Evolutionary conservation across 257 asterid genomes (phyloP).

Genomic region (Solanum acaule): DNA sequence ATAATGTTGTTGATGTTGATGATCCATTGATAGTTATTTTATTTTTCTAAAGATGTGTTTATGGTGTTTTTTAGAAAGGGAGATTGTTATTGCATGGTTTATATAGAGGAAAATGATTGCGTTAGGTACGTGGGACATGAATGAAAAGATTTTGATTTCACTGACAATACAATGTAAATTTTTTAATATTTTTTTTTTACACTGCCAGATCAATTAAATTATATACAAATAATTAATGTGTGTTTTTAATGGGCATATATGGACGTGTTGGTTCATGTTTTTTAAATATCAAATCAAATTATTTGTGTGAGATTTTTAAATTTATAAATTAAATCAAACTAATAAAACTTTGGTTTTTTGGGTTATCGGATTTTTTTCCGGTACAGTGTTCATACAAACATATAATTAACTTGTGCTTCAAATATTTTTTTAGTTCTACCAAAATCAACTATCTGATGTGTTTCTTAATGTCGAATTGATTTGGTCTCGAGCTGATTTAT

Average conservation of each 20-base stretch:
- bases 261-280: too few species aligned
- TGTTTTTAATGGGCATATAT: too few species aligned
- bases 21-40: not conserved
- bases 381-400: too few species aligned
- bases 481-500: too few species aligned
- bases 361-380: too few species aligned
- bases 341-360: not conserved
- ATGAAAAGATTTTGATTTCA: not conserved
- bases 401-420: too few species aligned
- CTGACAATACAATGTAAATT: not conserved
- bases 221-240: not conserved
- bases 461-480: too few species aligned
- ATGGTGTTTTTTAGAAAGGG: not conserved
- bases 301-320: too few species aligned
- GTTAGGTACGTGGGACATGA: constrained; percentile 11
- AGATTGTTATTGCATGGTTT: not conserved
- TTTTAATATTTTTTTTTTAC: not conserved
- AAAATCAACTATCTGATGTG: not conserved
- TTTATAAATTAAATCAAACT: too few species aligned
- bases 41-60: not conserved
- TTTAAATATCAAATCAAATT: too few species aligned
- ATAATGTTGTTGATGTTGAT: not conserved
- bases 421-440: not conserved
- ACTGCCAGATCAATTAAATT: not conserved
- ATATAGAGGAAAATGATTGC: constrained; percentile 1